Base-by-base conservation (phyloP, 108 stramenopile species). In the Mayamaea pseudoterrestris region DNA sequence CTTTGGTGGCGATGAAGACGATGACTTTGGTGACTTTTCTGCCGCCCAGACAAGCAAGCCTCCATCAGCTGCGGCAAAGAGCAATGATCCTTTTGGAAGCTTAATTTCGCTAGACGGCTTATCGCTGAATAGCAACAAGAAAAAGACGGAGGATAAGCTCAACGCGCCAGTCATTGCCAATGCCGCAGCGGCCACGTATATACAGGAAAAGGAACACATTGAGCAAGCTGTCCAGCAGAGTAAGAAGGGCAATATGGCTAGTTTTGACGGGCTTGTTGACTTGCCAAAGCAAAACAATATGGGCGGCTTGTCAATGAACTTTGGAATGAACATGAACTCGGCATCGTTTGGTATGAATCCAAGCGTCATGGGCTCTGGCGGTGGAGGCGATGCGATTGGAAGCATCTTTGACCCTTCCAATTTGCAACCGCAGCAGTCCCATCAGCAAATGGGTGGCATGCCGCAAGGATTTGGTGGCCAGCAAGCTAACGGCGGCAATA, bases 31-130 rank as follows among this genome's bases (percentile, higher is more conserved):
- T 26, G 67, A 69, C 37, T 68, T 73, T 50, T 42, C 62, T 22
- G 57, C 66, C 18, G 27, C 25, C 17, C 14, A 25, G 9, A 30
- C 47, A 7, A 3, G 4, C 28, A 30, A n/a, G 14, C 47, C 27
- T 30, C 31, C 65, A n/a, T 41, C 42, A 2, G 52, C 52, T 22
- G 55, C 63, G 32, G 44, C 35, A 31, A 70, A 48, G 41, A 63
- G 78, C 20, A 55, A 60, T 20, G 87, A 90, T 65, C 87, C 87
- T 3, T 30, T 90, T 50, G 58, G 74, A 34, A 71, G 60, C 28
- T 63, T 90, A 36, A 81, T 90, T 42, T 78, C 76, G 0, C 66
- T 90, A 16, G 87, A 90, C 53, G 66, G 75, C 17, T 54, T 90
- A 30, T 55, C 73, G 20, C 84, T 84, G 59, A 88, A 88, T 65